These are phyloP conservation scores for Aspergillus glaucus DNA, from an alignment of 2,329 filamentous ascomycete genomes.

Conservation along the genomic window DNA sequence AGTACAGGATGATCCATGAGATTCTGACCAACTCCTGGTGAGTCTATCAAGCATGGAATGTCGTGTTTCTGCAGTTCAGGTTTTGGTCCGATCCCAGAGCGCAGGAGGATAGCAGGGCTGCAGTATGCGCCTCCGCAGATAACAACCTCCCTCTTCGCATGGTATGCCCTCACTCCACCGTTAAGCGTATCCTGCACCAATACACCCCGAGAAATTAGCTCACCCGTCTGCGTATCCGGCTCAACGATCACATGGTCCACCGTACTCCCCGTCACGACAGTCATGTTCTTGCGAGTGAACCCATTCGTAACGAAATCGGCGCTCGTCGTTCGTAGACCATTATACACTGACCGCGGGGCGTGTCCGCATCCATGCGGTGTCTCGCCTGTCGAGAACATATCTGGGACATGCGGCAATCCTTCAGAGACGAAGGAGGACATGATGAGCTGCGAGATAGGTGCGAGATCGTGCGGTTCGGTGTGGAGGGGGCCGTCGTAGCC, in stretches of 20 bases:
- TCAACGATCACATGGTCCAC: constrained; percentile 51
- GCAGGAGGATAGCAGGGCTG: constrained; percentile 48
- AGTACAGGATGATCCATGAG: constrained; percentile 48
- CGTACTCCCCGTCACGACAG: constrained; percentile 43
- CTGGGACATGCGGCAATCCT: constrained; percentile 50
- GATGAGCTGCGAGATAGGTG: constrained; percentile 52
- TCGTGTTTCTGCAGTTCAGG: constrained; percentile 37
- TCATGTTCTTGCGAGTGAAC: constrained; percentile 41
- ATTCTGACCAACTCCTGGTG: constrained; percentile 50
- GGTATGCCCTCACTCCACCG: constrained; percentile 34
- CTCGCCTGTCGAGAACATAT: constrained; percentile 54
- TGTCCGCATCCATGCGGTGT: constrained; percentile 53
- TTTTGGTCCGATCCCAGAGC: constrained; percentile 48
- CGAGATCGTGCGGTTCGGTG: constrained; percentile 53
- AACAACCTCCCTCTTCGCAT: constrained; percentile 44
- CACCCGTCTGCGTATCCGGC: constrained; percentile 13
- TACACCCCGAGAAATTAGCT: constrained; percentile 38
- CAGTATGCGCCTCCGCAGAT: constrained; percentile 46
- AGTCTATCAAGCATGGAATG: constrained; percentile 41
- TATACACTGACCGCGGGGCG: constrained; percentile 47
- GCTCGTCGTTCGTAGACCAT: constrained; percentile 48
- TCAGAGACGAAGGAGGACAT: constrained; percentile 50
- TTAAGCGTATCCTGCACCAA: constrained; percentile 12
- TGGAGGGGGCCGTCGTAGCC: constrained; percentile 49
- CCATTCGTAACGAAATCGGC: constrained; percentile 49